Base-by-base conservation (phyloP, 805 yeast species). In the Candida tammaniensis region DNA sequence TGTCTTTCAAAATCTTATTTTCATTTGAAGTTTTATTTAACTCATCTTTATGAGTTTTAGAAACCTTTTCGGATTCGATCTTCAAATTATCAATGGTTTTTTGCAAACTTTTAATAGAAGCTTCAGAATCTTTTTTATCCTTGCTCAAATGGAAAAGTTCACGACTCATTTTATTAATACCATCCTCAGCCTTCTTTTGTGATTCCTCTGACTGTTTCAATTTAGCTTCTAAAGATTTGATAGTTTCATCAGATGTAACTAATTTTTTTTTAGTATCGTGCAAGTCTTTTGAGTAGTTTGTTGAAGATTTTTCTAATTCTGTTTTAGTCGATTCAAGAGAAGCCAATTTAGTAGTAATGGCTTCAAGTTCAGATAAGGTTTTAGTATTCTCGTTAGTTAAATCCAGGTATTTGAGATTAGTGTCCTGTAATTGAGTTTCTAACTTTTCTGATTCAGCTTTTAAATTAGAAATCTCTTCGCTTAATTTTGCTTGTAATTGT, bases 91-190 rank as follows among this genome's bases (percentile, higher is more conserved):
- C 46, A 3, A 67, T 40, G 19, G 72, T 72, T 26, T 65, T 72
- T 37, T 77, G 74, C 27, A 70, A 40, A 4, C 45, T 48, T 24
- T 65, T 68, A 11, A 74, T 55, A 7, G 57, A 55, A 17, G 64
- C 62, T 28, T 72, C 78, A 5, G 71, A 48, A 0, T 72, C 71
- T 2, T 73, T 77, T 38, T 80, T 80, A 21, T 77, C 78, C 36
- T 75, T 76, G 0, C 78, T 71, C 27, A 87, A 62, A 30, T 73
- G 73, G 55, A 86, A 75, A 19, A 89, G 62, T 44, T 89, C 98
- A 24, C 91, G 67, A 35, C 82, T 83, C 95, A 89, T 85, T 47
- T 87, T 88, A 52, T 88, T 88, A 33, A 89, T 81, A 4, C 95
- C 97, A 39, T 78, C 81, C 49, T 89, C 96, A 1, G 91, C 84